Conservation (phyloP, 345 rosid genomes). For the Aurinia saxatilis region DNA sequence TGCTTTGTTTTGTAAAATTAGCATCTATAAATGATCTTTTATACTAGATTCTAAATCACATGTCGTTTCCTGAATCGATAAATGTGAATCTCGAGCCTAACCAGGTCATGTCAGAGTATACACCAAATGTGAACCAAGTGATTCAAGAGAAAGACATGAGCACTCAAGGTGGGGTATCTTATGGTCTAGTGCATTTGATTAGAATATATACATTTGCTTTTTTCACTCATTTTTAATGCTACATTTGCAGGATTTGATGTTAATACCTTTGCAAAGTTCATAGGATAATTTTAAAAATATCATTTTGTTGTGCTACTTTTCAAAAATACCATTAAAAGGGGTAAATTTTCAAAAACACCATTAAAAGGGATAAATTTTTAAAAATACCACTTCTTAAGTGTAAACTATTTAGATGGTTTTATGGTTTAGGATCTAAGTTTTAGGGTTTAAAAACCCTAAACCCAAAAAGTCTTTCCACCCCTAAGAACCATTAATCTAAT, state of each 20-base stretch:
- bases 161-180: slow-evolving; percentile 33
- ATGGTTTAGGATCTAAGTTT: too few relatives aligned
- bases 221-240: not conserved
- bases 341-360: too few relatives aligned
- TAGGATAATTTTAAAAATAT: too few relatives aligned
- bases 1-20: not conserved
- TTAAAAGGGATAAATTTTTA: too few relatives aligned
- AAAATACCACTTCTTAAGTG: too few relatives aligned
- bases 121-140: slow-evolving; percentile 40
- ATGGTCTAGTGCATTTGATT: not conserved
- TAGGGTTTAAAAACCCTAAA: too few relatives aligned
- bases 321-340: too few relatives aligned
- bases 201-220: not conserved
- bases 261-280: slow-evolving; percentile 37
- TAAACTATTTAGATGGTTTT: too few relatives aligned
- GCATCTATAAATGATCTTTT: not conserved
- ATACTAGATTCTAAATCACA: slow-evolving; percentile 16
- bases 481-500: too few relatives aligned
- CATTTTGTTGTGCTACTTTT: too few relatives aligned
- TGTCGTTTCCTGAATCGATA: slow-evolving; percentile 43
- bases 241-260: slow-evolving; percentile 37
- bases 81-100: slow-evolving; percentile 33
- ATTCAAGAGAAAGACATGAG: slow-evolving; percentile 34
- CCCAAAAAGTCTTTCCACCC: too few relatives aligned
- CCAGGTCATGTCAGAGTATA: slow-evolving; percentile 35